These are phyloP conservation scores for Malbranchea zuffiana DNA, from an alignment of 2,329 filamentous ascomycete species.

Conservation along the genomic window DNA sequence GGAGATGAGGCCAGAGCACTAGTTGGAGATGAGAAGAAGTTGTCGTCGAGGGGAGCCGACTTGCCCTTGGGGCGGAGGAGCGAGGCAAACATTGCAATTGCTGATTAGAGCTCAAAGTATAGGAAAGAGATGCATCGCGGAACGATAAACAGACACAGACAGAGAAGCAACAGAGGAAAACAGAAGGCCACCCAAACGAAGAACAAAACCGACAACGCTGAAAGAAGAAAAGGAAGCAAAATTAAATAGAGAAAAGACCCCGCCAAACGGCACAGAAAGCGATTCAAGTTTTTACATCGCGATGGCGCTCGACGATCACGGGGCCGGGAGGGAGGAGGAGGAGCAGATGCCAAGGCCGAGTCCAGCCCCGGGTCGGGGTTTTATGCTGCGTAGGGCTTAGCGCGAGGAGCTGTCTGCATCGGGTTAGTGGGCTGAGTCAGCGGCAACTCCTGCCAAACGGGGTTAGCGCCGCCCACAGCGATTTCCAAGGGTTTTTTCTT, in stretches of 20 bases:
- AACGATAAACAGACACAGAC: neutral
- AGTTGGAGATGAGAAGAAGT: neutral
- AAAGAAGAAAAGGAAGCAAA: neutral
- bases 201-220: neutral
- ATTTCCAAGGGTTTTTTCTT: no score
- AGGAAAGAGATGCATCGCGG: neutral
- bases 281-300: no score
- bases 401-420: no score
- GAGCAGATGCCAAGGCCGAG: no score
- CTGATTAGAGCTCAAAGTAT: neutral
- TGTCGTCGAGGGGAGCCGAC: neutral
- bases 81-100: slow-evolving; percentile 1
- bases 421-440: no score
- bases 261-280: no score
- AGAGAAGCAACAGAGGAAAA: neutral
- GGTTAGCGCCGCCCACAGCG: no score
- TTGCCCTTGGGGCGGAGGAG: slow-evolving; percentile 3
- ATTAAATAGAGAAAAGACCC: no score
- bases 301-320: neutral
- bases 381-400: no score
- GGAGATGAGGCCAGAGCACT: slow-evolving; percentile 1
- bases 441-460: no score
- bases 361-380: no score
- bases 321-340: neutral
- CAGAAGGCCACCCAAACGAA: slow-evolving; percentile 3